Evolutionary conservation across 257 asterid genomes (phyloP).

Genomic region (Asclepias syriaca): DNA sequence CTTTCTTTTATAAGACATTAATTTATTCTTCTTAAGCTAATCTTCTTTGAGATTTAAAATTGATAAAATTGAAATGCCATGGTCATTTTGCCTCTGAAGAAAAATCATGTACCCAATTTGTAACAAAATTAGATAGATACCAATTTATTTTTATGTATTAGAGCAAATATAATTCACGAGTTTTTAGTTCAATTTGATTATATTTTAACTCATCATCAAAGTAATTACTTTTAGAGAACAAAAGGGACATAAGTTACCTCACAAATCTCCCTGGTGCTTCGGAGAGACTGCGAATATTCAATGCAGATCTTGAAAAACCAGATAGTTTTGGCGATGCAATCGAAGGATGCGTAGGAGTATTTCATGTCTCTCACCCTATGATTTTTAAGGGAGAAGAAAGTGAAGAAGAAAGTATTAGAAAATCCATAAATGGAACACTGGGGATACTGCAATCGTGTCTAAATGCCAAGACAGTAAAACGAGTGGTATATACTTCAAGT

Average conservation of each 20-base stretch:
- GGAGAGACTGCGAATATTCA: no score
- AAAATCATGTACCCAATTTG: no score
- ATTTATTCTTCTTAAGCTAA: background rate
- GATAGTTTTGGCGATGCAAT: conserved; percentile 14
- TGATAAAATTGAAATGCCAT: no score
- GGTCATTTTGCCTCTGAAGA: no score
- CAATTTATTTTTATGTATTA: no score
- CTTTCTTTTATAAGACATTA: background rate
- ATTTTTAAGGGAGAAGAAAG: conserved; percentile 41
- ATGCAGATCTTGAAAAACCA: background rate
- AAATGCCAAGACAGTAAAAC: conserved; percentile 43
- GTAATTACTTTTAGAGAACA: no score
- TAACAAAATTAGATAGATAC: no score
- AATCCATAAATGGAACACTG: conserved; percentile 25
- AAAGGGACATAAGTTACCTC: no score
- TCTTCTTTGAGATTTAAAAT: no score
- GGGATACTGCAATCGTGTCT: conserved; percentile 46
- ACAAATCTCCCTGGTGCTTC: no score
- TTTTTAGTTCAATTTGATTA: no score
- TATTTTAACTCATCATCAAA: no score
- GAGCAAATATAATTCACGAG: background rate
- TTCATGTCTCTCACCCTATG: conserved; percentile 46
- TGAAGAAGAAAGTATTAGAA: conserved; percentile 34
- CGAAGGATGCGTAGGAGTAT: conserved; percentile 18
- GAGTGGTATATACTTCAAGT: conserved; percentile 50